Evolutionary conservation across 306 rosid species (phyloP), one percentile per base, ranked within the genome.

Genomic region (Vigna angularis): DNA sequence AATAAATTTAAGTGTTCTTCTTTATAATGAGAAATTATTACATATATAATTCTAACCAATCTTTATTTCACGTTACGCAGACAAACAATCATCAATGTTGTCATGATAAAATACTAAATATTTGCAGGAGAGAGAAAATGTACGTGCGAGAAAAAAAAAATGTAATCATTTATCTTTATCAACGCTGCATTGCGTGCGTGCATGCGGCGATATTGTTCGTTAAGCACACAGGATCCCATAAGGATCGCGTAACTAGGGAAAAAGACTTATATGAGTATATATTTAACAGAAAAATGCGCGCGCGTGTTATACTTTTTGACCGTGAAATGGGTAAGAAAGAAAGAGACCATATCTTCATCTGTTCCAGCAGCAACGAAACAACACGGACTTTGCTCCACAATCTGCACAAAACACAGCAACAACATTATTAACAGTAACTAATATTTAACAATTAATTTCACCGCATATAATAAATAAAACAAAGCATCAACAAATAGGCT

Each of bases 351-450:
- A 40, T 64, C 73, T 75, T 81, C 68, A 16, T 4, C 61, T 63
- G 68, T 70, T 24, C 64, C 79, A 55, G 50, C 86, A 42, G 71
- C 68, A 22, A 47, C 67, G 44, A 66, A 73, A 71, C 62, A 69
- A 77, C 82, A 62, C 70, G 78, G 58, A 72, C 85, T 75, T 67
- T 61, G 75, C 72, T 80, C 87, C 87, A 80, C 77, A 14, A 77
- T 62, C 83, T 61, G 45, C 67, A 61, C 42, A 30, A 44, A 81
- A 56, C 64, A 64, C 38, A 66, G 32, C 16, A 42, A 38, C 24
- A 22, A 30, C 11, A 28, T 36, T 24, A 77, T 14, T 44, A 34
- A 45, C 17, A 45, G 0, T 5, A 20, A 55, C 32, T 20, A 55
- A 22, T 20, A 52, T 8, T 3, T 45, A 45, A 42, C 20, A 24